Evolutionary conservation across 176 grass and related monocot genomes (phyloP).

Genomic region (Elymus sibiricus): DNA sequence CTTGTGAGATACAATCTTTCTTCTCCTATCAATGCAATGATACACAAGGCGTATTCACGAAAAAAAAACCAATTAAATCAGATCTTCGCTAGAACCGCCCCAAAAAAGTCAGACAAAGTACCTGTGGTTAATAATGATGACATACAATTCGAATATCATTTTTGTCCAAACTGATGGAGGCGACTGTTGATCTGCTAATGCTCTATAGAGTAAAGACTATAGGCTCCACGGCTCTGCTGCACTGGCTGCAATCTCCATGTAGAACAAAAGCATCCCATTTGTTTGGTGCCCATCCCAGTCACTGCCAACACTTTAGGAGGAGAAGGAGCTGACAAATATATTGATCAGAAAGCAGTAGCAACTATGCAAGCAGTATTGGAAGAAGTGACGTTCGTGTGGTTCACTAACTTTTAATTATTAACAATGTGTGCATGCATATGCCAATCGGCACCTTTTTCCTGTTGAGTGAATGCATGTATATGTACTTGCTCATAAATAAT

Average conservation of each 20-base stretch:
- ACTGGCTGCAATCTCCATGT: slow-evolving; percentile 20
- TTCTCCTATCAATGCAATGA: no score
- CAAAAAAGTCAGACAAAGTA: not conserved
- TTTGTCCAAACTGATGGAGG: slow-evolving; percentile 8
- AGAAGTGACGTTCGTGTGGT: slow-evolving; percentile 7
- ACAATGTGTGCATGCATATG: slow-evolving; percentile 24
- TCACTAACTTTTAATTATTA: slow-evolving; percentile 7
- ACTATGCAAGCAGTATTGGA: slow-evolving; percentile 11
- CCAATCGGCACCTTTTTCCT: slow-evolving; percentile 24
- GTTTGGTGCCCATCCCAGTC: slow-evolving; percentile 31
- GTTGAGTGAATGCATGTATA: not conserved
- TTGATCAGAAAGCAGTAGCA: not conserved
- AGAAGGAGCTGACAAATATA: slow-evolving; percentile 23
- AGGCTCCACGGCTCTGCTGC: not conserved
- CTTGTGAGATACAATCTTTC: no score
- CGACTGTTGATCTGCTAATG: not conserved
- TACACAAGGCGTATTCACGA: no score
- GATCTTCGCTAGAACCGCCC: no score
- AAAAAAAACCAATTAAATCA: no score
- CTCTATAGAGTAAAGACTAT: not conserved
- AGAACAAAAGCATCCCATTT: slow-evolving; percentile 25
- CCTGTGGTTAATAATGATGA: not conserved
- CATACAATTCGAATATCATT: not conserved
- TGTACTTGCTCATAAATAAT: slow-evolving; percentile 1
- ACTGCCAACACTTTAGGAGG: slow-evolving; percentile 30